Evolutionary conservation across 2,329 filamentous ascomycete species (phyloP).

Genomic region (Xylariaceae sp.): DNA sequence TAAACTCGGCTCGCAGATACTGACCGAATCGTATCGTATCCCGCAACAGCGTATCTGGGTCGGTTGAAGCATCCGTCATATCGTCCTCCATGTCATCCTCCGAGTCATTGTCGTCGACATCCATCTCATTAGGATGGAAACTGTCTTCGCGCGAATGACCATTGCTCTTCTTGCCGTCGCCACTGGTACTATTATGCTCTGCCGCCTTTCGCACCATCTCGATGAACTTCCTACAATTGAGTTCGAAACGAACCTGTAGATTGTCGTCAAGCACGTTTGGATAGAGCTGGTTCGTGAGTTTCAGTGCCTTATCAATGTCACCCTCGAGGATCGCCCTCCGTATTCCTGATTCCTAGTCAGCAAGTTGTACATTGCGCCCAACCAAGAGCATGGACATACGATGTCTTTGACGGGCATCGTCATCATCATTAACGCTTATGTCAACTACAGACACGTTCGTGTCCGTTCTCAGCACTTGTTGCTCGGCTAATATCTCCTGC

Average conservation of each 20-base stretch:
- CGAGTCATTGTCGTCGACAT: constrained; percentile 37
- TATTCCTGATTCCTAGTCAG: constrained; percentile 57
- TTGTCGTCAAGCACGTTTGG: constrained; percentile 74
- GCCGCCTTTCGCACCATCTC: constrained; percentile 81
- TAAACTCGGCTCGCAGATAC: constrained; percentile 71
- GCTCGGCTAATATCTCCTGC: constrained; percentile 70
- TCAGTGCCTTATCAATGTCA: constrained; percentile 85
- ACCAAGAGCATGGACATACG: constrained; percentile 47
- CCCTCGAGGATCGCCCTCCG: constrained; percentile 82
- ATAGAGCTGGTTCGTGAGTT: constrained; percentile 72
- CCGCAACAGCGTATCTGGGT: constrained; percentile 48
- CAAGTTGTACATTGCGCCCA: neutral
- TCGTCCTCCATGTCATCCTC: constrained; percentile 53
- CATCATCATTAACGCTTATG: constrained; percentile 69
- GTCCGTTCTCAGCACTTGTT: constrained; percentile 60
- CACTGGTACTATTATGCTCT: constrained; percentile 48
- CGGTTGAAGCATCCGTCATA: constrained; percentile 27
- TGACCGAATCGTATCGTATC: constrained; percentile 76
- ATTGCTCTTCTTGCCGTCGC: constrained; percentile 40
- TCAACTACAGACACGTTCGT: constrained; percentile 47
- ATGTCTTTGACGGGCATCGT: constrained; percentile 81
- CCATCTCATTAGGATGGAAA: constrained; percentile 47
- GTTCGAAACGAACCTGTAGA: constrained; percentile 77
- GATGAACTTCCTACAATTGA: constrained; percentile 87
- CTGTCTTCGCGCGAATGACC: constrained; percentile 42